Conservation (phyloP, 345 rosid species). For the Salix caprea region DNA sequence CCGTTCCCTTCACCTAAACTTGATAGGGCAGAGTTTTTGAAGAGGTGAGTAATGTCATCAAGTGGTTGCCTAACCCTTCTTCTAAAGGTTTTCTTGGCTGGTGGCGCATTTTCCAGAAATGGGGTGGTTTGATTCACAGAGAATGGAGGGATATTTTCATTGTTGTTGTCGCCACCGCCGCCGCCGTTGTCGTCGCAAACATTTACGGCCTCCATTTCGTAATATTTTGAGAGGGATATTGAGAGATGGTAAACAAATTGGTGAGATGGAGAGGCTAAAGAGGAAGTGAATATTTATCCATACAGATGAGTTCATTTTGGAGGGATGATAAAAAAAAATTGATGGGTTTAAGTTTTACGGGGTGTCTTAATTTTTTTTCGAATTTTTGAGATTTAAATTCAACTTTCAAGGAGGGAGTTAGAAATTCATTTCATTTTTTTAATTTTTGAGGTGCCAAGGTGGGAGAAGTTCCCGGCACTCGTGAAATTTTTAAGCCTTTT, state of each 20-base stretch:
- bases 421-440: neutral
- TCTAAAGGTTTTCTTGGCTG: slow-evolving; percentile 11
- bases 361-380: neutral
- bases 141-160: slow-evolving; percentile 20
- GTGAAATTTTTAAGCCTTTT: too few relatives aligned
- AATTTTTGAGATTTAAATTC: neutral
- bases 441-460: neutral
- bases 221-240: neutral
- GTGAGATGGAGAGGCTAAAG: too few relatives aligned
- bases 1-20: neutral
- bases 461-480: neutral
- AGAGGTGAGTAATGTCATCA: slow-evolving; percentile 17
- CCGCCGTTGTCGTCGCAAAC: neutral
- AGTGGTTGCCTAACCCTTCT: slow-evolving; percentile 24
- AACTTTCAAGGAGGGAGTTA: neutral
- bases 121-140: slow-evolving; percentile 6
- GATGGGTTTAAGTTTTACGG: too few relatives aligned
- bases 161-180: neutral
- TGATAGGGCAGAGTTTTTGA: neutral
- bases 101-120: neutral
- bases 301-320: neutral
- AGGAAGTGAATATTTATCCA: neutral
- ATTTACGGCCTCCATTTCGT: neutral
- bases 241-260: neutral
- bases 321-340: neutral